Base-by-base conservation (phyloP, 2,329 filamentous ascomycete species). In the Aspergillus chevalieri region DNA sequence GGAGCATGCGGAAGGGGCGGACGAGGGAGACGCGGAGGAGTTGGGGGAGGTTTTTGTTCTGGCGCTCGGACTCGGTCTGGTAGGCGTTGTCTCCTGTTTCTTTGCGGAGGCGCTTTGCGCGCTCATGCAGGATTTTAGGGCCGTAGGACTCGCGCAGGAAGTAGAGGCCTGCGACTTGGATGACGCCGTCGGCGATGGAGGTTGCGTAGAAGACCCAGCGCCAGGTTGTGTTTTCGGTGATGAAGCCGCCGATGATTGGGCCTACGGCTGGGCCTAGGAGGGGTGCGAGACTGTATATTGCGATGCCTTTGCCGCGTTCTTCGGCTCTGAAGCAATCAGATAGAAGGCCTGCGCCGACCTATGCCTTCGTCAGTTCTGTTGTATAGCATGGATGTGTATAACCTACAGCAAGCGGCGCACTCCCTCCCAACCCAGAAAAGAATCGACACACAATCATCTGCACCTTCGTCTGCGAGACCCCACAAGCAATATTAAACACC, bases 151-250 rank as follows among this genome's bases (percentile, higher is more conserved):
- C 85, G 48, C 76, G 75, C 1, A 83, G 73, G 55, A 84, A 77
- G 63, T 84, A 78, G 44, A 87, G 65, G 4, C 85, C 85, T 6
- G 78, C 68, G 9, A 77, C 51, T 61, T 87, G 83, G 46, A 89
- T 78, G 10, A 80, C 51, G 1, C 74, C 84, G 49, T 82, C 81
- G 21, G 73, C 73, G 49, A 88, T 84, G 1, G 81, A 80, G 0
- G 83, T 85, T 0, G 81, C 74, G 68, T 79, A 87, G 69, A 89
- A 89, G 6, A 82, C 79, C 86, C 86, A 89, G 36, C 85, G 77
- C 86, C 86, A 89, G 1, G 78, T 82, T 6, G 77, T 80, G 72
- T 78, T 53, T 57, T 84, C 69, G 0, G 82, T 75, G 21, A 87
- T 82, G 61, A 83, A 87, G 0, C 81, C 83, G 8, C 83, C 84